phyloP scores from a whole-genome alignment of 164 flowering plant species.

The Umbilicus rupestris region DNA sequence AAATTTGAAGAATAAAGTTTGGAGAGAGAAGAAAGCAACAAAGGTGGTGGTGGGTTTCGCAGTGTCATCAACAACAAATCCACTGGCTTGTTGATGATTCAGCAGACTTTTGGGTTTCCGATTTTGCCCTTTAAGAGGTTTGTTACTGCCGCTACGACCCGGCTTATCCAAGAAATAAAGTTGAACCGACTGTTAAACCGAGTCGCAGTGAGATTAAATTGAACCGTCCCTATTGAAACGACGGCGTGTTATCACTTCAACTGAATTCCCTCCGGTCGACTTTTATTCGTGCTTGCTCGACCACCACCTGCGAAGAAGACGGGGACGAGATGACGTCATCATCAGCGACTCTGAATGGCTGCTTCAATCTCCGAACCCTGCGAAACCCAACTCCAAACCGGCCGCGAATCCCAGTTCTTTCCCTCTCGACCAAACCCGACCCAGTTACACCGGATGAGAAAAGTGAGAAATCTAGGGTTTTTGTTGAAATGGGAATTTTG shows the following conservation, averaged over 20 bases:
- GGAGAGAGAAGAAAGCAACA: background rate
- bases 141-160: too few species aligned
- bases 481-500: background rate
- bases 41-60: background rate
- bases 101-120: too few species aligned
- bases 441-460: background rate
- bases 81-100: too few species aligned
- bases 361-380: background rate
- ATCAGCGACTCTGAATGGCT: background rate
- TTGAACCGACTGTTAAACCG: background rate
- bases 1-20: background rate
- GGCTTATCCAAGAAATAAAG: too few species aligned
- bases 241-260: slow-evolving; percentile 1
- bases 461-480: background rate
- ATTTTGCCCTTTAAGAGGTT: too few species aligned
- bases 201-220: background rate
- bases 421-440: background rate
- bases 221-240: background rate
- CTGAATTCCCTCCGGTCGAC: background rate
- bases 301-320: background rate
- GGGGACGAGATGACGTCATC: slow-evolving; percentile 2
- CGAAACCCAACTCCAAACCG: background rate
- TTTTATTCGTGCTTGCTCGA: background rate
- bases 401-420: background rate
- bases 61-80: background rate